Percentiles rank a stretch among this genome's conserved stretches.
phyloP scores from a whole-genome alignment of 108 stramenopile genomes.

The Chaetoceros muelleri region DNA sequence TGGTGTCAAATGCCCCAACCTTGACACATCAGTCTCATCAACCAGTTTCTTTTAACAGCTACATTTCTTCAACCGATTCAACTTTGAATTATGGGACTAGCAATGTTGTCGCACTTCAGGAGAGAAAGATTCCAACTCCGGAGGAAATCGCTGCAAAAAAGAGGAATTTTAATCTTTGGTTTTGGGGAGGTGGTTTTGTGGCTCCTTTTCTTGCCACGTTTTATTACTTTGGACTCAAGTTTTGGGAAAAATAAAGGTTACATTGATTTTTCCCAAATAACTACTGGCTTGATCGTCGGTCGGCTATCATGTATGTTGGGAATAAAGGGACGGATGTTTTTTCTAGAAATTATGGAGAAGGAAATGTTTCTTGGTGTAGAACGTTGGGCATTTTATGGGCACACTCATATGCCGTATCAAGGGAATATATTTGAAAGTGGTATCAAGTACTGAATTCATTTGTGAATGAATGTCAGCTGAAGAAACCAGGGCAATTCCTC shows the following conservation, averaged over 20 bases:
- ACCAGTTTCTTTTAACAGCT: neutral
- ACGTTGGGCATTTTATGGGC: no score
- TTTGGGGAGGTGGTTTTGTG: constrained; percentile 82
- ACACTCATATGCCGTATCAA: no score
- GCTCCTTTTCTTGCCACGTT: constrained; percentile 78
- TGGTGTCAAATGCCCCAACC: neutral
- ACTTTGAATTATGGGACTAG: neutral
- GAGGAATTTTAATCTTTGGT: constrained; percentile 68
- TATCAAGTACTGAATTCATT: no score
- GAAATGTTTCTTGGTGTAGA: no score
- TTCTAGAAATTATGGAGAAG: no score
- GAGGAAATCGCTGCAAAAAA: constrained; percentile 80
- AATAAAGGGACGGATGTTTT: no score
- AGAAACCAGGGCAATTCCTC: no score
- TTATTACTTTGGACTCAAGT: constrained; percentile 78
- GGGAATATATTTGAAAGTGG: no score
- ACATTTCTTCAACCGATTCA: neutral
- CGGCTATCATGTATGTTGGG: no score
- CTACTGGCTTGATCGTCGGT: no score
- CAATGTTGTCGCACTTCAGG: neutral
- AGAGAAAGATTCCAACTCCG: constrained; percentile 37
- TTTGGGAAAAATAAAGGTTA: constrained; percentile 73
- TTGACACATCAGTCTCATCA: neutral
- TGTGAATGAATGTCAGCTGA: no score
- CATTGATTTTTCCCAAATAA: constrained; percentile 1